Percentiles rank a stretch among this genome's conserved stretches.
Conservation (phyloP, 352 stramenopile genomes). For the Globisporangium apiculatum region DNA sequence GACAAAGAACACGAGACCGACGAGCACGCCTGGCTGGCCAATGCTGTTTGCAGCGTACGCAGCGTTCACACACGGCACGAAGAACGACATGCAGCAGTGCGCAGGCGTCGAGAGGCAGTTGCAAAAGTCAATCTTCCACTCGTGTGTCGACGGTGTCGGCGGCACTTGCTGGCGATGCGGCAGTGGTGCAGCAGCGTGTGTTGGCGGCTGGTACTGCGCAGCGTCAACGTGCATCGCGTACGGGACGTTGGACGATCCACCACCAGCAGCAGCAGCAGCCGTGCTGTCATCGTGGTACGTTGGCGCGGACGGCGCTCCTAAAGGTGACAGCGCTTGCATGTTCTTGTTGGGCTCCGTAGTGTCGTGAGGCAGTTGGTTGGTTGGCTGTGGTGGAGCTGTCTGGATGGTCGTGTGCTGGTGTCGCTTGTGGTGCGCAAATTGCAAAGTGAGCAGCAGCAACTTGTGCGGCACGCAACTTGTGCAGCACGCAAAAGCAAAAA, state of each 20-base stretch:
- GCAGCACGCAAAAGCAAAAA: no score
- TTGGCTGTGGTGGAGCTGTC: no score
- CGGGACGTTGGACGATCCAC: not conserved
- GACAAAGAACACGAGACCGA: constrained; percentile 4
- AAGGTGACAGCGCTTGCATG: no score
- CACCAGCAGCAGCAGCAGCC: not conserved
- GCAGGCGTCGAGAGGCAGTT: constrained; percentile 15
- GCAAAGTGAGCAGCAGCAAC: no score
- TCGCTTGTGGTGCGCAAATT: no score
- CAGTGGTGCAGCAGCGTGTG: not conserved
- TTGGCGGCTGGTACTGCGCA: not conserved
- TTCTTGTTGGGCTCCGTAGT: no score
- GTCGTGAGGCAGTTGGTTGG: no score
- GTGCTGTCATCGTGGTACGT: not conserved
- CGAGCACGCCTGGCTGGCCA: constrained; percentile 8
- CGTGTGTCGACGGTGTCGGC: no score
- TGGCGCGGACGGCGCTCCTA: no score
- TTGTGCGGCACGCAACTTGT: no score
- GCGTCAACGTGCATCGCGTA: constrained; percentile 6
- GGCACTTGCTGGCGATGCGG: not conserved
- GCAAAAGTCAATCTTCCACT: constrained; percentile 19
- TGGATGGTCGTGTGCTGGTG: no score
- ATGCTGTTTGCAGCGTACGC: constrained; percentile 6
- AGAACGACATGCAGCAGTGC: constrained; percentile 19
- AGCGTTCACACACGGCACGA: constrained; percentile 18